Evolutionary conservation across 164 flowering plant species (phyloP).

Genomic region (Umbilicus rupestris): DNA sequence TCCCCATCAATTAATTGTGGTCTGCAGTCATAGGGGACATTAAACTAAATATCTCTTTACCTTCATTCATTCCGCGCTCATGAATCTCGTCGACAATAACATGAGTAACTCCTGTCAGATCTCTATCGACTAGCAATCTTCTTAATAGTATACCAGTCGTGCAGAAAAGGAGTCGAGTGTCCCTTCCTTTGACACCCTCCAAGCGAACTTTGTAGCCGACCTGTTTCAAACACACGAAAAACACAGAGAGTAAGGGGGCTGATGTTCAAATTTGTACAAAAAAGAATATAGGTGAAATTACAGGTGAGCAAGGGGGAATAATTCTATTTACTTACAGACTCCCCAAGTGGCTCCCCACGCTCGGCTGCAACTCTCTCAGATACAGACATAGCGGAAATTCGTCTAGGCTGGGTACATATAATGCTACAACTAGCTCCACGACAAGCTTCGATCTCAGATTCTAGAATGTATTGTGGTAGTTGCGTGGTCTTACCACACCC

Average conservation of each 20-base stretch:
- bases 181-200: conserved; percentile 88
- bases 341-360: conserved; percentile 87
- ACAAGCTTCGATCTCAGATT: conserved; percentile 76
- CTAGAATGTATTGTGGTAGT: conserved; percentile 89
- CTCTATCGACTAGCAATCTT: conserved; percentile 80
- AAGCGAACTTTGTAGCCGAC: conserved; percentile 97
- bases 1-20: conserved; percentile 3
- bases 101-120: conserved; percentile 80
- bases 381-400: conserved; percentile 94
- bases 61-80: conserved; percentile 99
- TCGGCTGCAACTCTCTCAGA: conserved; percentile 98
- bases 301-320: not conserved
- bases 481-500: conserved; percentile 99
- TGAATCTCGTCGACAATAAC: conserved; percentile 98
- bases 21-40: conserved; percentile 8
- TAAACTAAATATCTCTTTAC: conserved; percentile 20
- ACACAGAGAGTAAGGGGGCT: not conserved
- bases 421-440: conserved; percentile 84
- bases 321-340: conserved; percentile 56
- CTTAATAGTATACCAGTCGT: conserved; percentile 91
- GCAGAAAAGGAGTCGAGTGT: conserved; percentile 93
- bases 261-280: not conserved
- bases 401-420: conserved; percentile 95
- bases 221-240: conserved; percentile 23
- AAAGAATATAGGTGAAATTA: not conserved